Evolutionary conservation across 805 yeast species (phyloP), one percentile per base, ranked within the genome.

Genomic region (Brettanomyces anomalus): DNA sequence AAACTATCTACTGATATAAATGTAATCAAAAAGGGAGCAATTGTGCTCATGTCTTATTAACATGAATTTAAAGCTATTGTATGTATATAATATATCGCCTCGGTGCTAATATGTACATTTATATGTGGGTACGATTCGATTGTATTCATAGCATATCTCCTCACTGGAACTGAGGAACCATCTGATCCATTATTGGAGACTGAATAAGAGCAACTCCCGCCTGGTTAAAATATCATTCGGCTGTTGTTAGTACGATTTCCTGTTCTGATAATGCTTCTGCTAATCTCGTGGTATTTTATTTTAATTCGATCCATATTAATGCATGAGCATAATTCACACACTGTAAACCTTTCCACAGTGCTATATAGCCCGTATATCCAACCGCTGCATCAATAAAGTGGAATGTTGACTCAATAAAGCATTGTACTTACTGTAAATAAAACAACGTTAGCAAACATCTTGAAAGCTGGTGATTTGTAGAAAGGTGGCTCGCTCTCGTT

Each of bases 161-260:
- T 37, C 51, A 57, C 48, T 54, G 60, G 37, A 64, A 52, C 52
- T 83, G 90, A 41, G 93, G 93, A 54, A 82, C 88, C 66, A 84
- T 66, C 76, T 81, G 75, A 45, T 83, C 90, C 85, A 81, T 81
- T 55, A 81, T 64, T 52, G 89, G 82, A 39, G 88, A 80, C 67
- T 81, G 86, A 52, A 85, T 76, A 61, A 84, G 76, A 19, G 78
- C 77, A 51, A 82, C 84, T 60, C 93, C 93, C 39, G 83, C 77
- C 68, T 65, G 13, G 44, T 18, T 32, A 24, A 24, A 24, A 11
- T 24, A 24, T 24, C 28, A 11, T 32, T n/a, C 33, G n/a, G n/a
- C n/a, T n/a, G 5, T 15, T 15, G 31, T 24, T 36, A 24, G 34
- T 19, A 3, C 10, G 26, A 8, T n/a, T n/a, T n/a, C n/a, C n/a